A percentile compares a stretch with the other conserved stretches of the same genome.
Evolutionary conservation across 441 rosid genomes (phyloP).

Genomic region (Erodium moschatum): DNA sequence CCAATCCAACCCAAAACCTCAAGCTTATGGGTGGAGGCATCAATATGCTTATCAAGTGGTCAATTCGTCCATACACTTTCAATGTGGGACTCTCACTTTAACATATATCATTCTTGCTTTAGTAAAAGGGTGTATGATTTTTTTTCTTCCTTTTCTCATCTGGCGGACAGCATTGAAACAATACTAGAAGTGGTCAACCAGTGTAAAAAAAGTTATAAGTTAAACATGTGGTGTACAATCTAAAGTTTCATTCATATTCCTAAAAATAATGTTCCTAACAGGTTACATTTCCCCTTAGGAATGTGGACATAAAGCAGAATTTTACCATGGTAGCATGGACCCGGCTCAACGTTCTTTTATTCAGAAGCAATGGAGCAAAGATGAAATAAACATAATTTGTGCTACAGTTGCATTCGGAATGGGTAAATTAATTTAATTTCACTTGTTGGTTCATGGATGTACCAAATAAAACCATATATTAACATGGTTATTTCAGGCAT

Average conservation of each 20-base stretch:
- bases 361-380: conserved; percentile 99
- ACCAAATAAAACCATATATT: conserved; percentile 17
- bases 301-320: conserved; percentile 87
- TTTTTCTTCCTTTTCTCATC: no score
- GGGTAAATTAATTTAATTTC: conserved; percentile 46
- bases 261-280: conserved; percentile 19
- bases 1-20: no score
- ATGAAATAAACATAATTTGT: conserved; percentile 88
- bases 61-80: no score
- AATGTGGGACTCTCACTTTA: no score
- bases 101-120: background rate
- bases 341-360: conserved; percentile 57
- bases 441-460: conserved; percentile 15
- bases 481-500: conserved; percentile 52
- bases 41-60: no score
- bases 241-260: background rate
- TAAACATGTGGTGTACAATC: no score
- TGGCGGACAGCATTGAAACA: no score
- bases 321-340: conserved; percentile 94
- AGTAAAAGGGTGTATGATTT: background rate
- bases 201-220: no score
- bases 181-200: no score
- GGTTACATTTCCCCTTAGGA: conserved; percentile 38
- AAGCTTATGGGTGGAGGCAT: no score
- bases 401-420: conserved; percentile 98